Percentiles rank a stretch among this genome's conserved stretches.
Conservation (phyloP, 306 rosid species). For the Sechiopsis laciniata region DNA sequence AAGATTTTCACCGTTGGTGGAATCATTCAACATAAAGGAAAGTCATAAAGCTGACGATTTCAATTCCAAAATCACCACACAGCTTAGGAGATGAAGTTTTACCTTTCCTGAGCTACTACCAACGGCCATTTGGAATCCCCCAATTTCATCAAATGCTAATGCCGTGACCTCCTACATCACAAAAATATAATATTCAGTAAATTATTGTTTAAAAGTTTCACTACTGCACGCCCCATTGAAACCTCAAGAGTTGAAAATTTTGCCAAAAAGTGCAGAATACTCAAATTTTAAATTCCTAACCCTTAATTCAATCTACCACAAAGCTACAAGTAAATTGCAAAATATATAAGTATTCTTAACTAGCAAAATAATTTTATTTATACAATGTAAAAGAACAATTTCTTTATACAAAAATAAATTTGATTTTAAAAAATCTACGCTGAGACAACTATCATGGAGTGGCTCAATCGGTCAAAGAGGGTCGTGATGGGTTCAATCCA, state of each 20-base stretch:
- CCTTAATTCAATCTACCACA: neutral
- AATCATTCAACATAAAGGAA: slow-evolving; percentile 9
- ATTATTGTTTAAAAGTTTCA: neutral
- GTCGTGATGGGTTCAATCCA: too few species aligned
- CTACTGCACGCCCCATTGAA: neutral
- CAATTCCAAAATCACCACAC: neutral
- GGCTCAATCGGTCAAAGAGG: too few species aligned
- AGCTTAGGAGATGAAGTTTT: slow-evolving; percentile 19
- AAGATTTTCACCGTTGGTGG: neutral
- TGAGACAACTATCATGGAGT: too few species aligned
- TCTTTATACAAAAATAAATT: neutral
- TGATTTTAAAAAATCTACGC: neutral
- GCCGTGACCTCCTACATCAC: slow-evolving; percentile 83
- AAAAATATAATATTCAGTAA: slow-evolving; percentile 5
- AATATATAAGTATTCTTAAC: neutral
- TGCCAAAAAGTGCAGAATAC: neutral
- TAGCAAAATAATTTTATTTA: neutral
- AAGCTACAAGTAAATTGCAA: neutral
- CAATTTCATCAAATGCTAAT: slow-evolving; percentile 65
- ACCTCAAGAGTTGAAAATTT: neutral
- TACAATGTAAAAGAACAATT: neutral
- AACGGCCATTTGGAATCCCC: slow-evolving; percentile 79
- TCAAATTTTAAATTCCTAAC: neutral
- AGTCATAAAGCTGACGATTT: neutral
- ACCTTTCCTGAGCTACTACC: slow-evolving; percentile 97